A percentile compares a stretch with the other conserved stretches of the same genome.
Evolutionary conservation across 768 basidiomycete genomes (phyloP).

Genomic region (Suillus occidentalis): DNA sequence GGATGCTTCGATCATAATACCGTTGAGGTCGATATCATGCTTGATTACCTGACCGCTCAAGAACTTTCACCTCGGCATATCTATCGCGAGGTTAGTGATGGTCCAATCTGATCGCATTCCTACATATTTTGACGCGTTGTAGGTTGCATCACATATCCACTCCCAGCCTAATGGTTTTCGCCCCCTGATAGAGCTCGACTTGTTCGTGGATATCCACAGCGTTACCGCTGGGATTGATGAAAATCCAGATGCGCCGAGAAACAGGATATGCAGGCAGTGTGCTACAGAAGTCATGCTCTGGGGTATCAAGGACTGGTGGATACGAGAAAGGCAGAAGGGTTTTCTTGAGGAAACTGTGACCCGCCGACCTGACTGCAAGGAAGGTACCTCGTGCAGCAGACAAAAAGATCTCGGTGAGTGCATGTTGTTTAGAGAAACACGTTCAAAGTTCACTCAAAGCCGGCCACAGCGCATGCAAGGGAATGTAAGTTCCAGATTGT

Average conservation of each 20-base stretch:
- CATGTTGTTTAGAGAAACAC: constrained; percentile 1
- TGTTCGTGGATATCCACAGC: constrained; percentile 68
- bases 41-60: constrained; percentile 73
- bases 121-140: constrained; percentile 11
- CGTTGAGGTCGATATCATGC: constrained; percentile 80
- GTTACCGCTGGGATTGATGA: constrained; percentile 56
- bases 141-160: constrained; percentile 66
- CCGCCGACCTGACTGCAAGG: constrained; percentile 66
- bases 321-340: constrained; percentile 72
- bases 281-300: constrained; percentile 74
- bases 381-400: constrained; percentile 55
- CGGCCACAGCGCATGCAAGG: constrained; percentile 59
- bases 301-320: constrained; percentile 82
- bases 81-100: constrained; percentile 64
- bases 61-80: constrained; percentile 67
- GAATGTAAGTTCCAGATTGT: constrained; percentile 56
- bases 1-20: constrained; percentile 78
- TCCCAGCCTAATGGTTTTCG: constrained; percentile 62
- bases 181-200: constrained; percentile 65
- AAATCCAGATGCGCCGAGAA: constrained; percentile 57
- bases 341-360: constrained; percentile 55
- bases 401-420: constrained; percentile 68
- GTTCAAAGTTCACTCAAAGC: constrained; percentile 6
- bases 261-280: constrained; percentile 66
- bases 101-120: not conserved